These are phyloP conservation scores for Talaromyces amestolkiae DNA, from an alignment of 2,329 filamentous ascomycete species.

Conservation along the genomic window DNA sequence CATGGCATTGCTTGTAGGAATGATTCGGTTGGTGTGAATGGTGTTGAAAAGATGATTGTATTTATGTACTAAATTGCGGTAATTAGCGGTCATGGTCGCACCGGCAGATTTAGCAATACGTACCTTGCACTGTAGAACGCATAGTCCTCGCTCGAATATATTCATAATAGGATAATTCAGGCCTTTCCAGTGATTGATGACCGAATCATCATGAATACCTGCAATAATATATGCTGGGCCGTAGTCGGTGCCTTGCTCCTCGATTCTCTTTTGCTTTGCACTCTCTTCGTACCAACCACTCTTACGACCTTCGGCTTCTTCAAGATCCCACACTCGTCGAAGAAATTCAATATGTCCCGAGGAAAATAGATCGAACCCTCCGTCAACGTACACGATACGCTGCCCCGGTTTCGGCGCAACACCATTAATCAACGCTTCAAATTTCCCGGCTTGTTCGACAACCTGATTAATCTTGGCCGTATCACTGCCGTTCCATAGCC, in stretches of 20 bases:
- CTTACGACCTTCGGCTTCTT: constrained; percentile 65
- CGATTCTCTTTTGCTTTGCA: constrained; percentile 60
- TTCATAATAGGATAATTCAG: constrained; percentile 99
- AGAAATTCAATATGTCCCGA: constrained; percentile 97
- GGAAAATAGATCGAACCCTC: constrained; percentile 94
- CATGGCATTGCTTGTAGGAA: constrained; percentile 76
- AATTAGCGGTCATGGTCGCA: neutral
- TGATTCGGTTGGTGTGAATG: constrained; percentile 75
- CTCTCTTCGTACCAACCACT: constrained; percentile 73
- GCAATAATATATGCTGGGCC: constrained; percentile 83
- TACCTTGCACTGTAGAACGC: constrained; percentile 90
- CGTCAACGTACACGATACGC: constrained; percentile 89
- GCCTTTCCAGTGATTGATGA: constrained; percentile 95
- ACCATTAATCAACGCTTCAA: constrained; percentile 67
- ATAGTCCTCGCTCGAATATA: constrained; percentile 92
- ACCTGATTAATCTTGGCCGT: constrained; percentile 37
- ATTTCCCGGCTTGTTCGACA: constrained; percentile 62
- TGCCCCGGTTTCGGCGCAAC: constrained; percentile 72
- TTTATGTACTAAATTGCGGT: constrained; percentile 68
- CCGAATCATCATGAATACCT: constrained; percentile 89
- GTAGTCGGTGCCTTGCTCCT: constrained; percentile 68
- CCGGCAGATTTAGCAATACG: constrained; percentile 29
- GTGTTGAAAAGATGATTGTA: constrained; percentile 83
- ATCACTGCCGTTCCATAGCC: constrained; percentile 65
- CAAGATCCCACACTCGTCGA: constrained; percentile 68